These are phyloP conservation scores for Leccinum variicolor DNA, from an alignment of 768 basidiomycete genomes.

Conservation along the genomic window DNA sequence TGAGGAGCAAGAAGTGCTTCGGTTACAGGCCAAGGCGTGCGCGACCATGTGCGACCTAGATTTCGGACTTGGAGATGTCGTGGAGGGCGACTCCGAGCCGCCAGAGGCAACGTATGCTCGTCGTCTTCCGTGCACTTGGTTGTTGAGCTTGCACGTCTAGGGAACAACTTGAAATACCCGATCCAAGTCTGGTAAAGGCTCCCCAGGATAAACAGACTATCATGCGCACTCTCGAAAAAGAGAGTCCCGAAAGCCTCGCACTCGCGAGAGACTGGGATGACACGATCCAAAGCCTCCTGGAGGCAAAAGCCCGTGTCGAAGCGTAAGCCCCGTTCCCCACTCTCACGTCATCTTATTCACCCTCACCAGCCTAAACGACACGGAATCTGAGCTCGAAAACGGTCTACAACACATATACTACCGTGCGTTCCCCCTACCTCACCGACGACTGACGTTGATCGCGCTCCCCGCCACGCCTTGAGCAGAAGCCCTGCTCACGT, in stretches of 20 bases:
- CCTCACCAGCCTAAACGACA: slow-evolving; percentile 43
- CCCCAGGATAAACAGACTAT: slow-evolving; percentile 58
- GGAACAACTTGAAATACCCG: slow-evolving; percentile 6
- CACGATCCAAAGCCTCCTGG: slow-evolving; percentile 50
- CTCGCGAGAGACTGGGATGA: slow-evolving; percentile 84
- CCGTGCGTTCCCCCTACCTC: slow-evolving; percentile 52
- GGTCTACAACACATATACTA: slow-evolving; percentile 85
- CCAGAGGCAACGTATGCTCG: slow-evolving; percentile 29
- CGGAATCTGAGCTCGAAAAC: slow-evolving; percentile 51
- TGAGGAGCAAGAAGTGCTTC: slow-evolving; percentile 82
- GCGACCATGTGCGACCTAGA: slow-evolving; percentile 74
- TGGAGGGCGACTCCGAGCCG: slow-evolving; percentile 34
- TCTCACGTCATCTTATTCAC: neutral
- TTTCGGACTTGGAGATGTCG: slow-evolving; percentile 72
- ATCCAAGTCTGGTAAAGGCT: slow-evolving; percentile 19
- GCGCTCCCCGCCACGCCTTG: neutral
- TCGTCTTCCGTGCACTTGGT: neutral
- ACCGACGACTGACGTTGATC: neutral
- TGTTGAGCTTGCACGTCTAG: slow-evolving; percentile 15
- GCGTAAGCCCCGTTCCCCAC: slow-evolving; percentile 39
- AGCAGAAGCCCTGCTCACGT: slow-evolving; percentile 85
- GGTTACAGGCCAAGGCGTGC: slow-evolving; percentile 72
- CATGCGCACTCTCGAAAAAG: slow-evolving; percentile 69
- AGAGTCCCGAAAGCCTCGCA: slow-evolving; percentile 74
- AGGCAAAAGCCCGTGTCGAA: slow-evolving; percentile 50